Evolutionary conservation across 1,139 yeast genomes (phyloP).

Genomic region (Meyerozyma smithsonii): DNA sequence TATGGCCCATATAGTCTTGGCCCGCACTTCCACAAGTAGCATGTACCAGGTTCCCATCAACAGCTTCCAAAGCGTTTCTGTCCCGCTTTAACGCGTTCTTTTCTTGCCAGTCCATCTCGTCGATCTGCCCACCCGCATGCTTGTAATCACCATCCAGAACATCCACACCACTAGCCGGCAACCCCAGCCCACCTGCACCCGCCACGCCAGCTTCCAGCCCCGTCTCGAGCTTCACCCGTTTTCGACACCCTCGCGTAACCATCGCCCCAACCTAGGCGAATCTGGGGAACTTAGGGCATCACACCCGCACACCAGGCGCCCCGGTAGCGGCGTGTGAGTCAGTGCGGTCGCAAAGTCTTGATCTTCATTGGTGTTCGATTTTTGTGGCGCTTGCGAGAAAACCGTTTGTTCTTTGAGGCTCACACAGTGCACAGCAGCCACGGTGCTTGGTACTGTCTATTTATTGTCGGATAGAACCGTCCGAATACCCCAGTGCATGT

Average conservation of each 20-base stretch:
- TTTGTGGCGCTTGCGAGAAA: neutral
- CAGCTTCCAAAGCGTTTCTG: no score
- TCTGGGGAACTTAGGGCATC: neutral
- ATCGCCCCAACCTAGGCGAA: neutral
- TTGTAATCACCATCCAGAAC: neutral
- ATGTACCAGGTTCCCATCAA: no score
- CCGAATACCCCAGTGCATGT: no score
- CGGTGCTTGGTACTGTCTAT: no score
- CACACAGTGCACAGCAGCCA: no score
- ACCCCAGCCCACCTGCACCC: no score
- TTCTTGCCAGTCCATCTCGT: no score
- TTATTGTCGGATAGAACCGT: no score
- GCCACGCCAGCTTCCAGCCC: neutral
- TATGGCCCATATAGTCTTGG: neutral
- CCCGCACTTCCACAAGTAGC: neutral
- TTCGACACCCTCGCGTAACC: neutral
- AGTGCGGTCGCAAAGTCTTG: neutral
- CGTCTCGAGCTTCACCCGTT: neutral
- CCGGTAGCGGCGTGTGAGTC: conserved; percentile 1
- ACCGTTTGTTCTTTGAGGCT: no score
- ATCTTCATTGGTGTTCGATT: neutral
- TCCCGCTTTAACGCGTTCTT: no score
- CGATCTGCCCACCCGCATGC: no score
- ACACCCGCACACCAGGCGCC: neutral
- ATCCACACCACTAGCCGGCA: neutral